Evolutionary conservation across 2,329 filamentous ascomycete genomes (phyloP).

Genomic region (Tolypocladium nubicola): DNA sequence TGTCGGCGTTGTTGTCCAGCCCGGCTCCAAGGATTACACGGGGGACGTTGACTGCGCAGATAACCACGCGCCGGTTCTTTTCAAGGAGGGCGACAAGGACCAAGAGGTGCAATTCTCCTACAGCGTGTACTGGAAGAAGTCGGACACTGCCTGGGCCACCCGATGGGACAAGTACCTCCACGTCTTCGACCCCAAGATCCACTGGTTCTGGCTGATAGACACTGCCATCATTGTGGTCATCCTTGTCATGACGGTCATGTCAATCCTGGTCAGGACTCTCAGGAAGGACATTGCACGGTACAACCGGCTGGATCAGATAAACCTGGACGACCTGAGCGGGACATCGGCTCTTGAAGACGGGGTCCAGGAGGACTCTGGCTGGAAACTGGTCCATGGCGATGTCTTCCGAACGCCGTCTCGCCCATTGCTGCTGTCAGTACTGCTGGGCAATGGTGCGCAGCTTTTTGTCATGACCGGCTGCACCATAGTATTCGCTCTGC

Average conservation of each 20-base stretch:
- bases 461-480: conserved; percentile 96
- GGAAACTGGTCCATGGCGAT: conserved; percentile 96
- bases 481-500: conserved; percentile 84
- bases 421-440: conserved; percentile 72
- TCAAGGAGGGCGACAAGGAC: conserved; percentile 48
- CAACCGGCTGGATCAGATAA: conserved; percentile 86
- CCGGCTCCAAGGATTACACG: conserved; percentile 56
- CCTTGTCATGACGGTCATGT: conserved; percentile 80
- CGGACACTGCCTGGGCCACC: conserved; percentile 83
- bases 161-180: conserved; percentile 98
- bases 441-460: conserved; percentile 89
- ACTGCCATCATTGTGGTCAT: conserved; percentile 92
- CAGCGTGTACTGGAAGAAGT: conserved; percentile 80
- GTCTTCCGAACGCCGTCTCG: conserved; percentile 84
- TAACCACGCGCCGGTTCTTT: conserved; percentile 43
- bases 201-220: conserved; percentile 98
- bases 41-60: conserved; percentile 53
- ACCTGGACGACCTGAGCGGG: conserved; percentile 77
- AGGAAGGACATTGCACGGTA: conserved; percentile 95
- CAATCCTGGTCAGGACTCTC: conserved; percentile 79
- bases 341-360: conserved; percentile 76
- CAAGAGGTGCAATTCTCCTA: conserved; percentile 74
- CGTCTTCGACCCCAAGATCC: conserved; percentile 94
- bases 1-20: conserved; percentile 83
- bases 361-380: conserved; percentile 93